phyloP scores from a whole-genome alignment of 2,329 filamentous ascomycete genomes.

The Alternaria atra region DNA sequence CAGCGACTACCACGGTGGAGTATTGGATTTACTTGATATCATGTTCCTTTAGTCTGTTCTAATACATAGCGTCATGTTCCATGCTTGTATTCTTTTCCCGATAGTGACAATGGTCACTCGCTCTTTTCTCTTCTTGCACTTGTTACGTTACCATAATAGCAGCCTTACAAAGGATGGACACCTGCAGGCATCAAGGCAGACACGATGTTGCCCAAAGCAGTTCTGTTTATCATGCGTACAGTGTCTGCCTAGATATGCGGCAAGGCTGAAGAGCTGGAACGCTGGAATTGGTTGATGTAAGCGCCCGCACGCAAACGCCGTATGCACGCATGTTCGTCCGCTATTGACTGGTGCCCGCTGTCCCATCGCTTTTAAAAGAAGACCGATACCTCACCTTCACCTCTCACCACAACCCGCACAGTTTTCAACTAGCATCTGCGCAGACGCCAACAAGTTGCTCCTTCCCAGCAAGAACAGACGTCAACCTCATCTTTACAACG shows the following conservation, averaged over 20 bases:
- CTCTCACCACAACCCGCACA: background rate
- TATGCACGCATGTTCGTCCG: background rate
- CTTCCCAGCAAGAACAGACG: background rate
- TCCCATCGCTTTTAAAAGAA: background rate
- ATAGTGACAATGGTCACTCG: background rate
- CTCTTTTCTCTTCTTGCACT: background rate
- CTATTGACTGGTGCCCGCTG: background rate
- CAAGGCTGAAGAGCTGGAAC: background rate
- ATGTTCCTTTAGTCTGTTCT: background rate
- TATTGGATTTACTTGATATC: background rate
- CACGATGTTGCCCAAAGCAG: background rate
- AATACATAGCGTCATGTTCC: background rate
- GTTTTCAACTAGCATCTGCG: background rate
- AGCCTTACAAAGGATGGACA: background rate
- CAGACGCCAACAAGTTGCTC: background rate
- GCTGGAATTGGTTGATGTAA: background rate
- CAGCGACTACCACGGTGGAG: background rate
- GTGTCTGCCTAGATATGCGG: background rate
- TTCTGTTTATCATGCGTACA: background rate
- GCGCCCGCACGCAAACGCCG: background rate
- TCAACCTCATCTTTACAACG: background rate
- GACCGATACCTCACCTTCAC: constrained; percentile 1
- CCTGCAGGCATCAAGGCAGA: background rate
- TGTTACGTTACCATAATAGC: background rate
- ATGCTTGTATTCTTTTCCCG: background rate